phyloP scores from a whole-genome alignment of 495 filamentous ascomycete species.

The Friedmanniomyces simplex region DNA sequence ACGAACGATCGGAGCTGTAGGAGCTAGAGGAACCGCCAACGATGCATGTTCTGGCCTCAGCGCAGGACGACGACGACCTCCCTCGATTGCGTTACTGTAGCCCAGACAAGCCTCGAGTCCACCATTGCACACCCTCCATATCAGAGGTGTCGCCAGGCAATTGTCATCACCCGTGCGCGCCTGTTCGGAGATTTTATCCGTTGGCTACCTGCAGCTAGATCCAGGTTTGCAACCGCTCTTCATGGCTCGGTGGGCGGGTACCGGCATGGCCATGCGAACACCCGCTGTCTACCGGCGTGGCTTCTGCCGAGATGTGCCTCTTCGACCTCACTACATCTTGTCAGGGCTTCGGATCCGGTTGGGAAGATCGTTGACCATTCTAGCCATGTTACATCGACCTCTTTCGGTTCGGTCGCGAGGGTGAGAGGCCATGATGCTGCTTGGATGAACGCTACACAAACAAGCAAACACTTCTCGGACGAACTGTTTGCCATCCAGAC shows the following conservation, averaged over 20 bases:
- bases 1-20: not conserved
- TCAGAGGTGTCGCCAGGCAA: not conserved
- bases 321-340: not conserved
- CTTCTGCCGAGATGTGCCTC: conserved; percentile 1
- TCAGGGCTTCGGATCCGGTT: not conserved
- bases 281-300: not conserved
- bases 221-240: not conserved
- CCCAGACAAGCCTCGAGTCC: not conserved
- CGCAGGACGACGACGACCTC: not conserved
- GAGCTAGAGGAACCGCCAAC: not conserved
- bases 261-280: not conserved
- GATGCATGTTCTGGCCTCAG: not conserved
- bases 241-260: not conserved
- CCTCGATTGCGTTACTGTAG: not conserved
- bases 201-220: not conserved
- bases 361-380: not conserved
- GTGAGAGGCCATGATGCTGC: not conserved
- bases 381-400: too few relatives aligned
- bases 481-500: not conserved
- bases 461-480: not conserved
- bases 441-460: not conserved
- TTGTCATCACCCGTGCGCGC: not conserved
- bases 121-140: not conserved
- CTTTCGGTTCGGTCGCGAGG: not conserved
- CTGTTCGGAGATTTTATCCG: not conserved